These are phyloP conservation scores for Xylaria intraflava DNA, from an alignment of 495 filamentous ascomycete genomes.

Conservation along the genomic window DNA sequence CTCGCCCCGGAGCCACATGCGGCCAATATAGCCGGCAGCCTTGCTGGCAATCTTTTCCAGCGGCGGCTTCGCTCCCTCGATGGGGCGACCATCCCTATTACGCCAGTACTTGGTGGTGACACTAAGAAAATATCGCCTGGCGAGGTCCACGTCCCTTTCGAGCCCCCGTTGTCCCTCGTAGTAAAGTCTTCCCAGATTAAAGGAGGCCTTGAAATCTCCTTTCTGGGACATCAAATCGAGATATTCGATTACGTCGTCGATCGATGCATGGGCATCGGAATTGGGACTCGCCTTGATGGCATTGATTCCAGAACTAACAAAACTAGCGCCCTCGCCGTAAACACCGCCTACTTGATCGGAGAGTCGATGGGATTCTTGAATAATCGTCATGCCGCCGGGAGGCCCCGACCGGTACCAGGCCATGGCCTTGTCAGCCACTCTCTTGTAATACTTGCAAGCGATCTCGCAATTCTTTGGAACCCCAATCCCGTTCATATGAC, in stretches of 20 bases:
- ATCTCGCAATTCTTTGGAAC: slow-evolving; percentile 79
- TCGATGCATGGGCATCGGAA: slow-evolving; percentile 68
- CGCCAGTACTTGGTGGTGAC: slow-evolving; percentile 86
- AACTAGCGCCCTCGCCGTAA: slow-evolving; percentile 90
- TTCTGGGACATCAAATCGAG: slow-evolving; percentile 90
- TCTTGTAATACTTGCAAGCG: slow-evolving; percentile 82
- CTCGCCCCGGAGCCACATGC: slow-evolving; percentile 91
- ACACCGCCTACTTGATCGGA: slow-evolving; percentile 89
- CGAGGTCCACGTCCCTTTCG: slow-evolving; percentile 62
- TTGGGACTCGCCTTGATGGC: slow-evolving; percentile 62
- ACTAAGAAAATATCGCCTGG: slow-evolving; percentile 74
- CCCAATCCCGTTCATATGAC: slow-evolving; percentile 80
- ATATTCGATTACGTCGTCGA: slow-evolving; percentile 94
- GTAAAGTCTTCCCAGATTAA: slow-evolving; percentile 77
- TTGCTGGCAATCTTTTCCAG: slow-evolving; percentile 82
- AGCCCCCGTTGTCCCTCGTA: slow-evolving; percentile 81
- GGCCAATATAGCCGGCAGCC: slow-evolving; percentile 82
- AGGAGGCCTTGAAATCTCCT: slow-evolving; percentile 86
- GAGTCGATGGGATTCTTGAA: slow-evolving; percentile 66
- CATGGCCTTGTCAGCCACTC: slow-evolving; percentile 89
- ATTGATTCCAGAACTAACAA: slow-evolving; percentile 83
- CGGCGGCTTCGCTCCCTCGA: slow-evolving; percentile 41
- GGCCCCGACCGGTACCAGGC: slow-evolving; percentile 79
- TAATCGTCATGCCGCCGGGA: slow-evolving; percentile 76
- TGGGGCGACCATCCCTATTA: slow-evolving; percentile 42